Evolutionary conservation across 257 asterid genomes (phyloP), one percentile per base, ranked within the genome.

Genomic region (Rehmannia glutinosa): DNA sequence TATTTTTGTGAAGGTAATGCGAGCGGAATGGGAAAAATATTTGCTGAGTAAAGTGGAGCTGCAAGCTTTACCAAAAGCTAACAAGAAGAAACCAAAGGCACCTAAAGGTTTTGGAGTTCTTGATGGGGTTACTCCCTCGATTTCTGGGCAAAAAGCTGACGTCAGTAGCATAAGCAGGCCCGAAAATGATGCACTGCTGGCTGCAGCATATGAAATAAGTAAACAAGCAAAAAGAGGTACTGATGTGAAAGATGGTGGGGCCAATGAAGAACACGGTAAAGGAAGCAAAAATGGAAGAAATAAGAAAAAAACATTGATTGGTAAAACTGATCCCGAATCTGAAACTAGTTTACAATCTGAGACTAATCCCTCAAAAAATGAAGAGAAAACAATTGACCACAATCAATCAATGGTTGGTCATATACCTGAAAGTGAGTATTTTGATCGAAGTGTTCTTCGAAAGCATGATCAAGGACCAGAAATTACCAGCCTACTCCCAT

Each of bases 61-160:
- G 81, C 90, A 86, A 62, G 84, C 96, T 64, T 80, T 93, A 75
- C 97, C 97, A 73, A 93, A 93, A 74, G 67, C 21, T 62, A 77
- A 57, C 62, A 86, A 86, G 76, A 90, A 90, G 96, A 93, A 93
- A 72, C 75, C 84, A 24, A 90, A 90, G 78, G 81, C 81, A 64
- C 80, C 88, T 51, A 93, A 90, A 80, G 99, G 99, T 63, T 82
- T 90, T 69, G 99, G 99, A 64, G 78, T 93, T 71, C 96, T 90
- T 51, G 83, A 88, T 73, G 99, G 99, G 64, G 83, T 80, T 35
- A 66, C 75, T 67, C 89, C 91, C 19, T 52, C 88, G 17, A 71
- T 66, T 72, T 83, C 95, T 75, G 96, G 87, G 59, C 84, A 81
- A 77, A 90, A 84, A 73, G 74, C 89, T 43, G 99, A 93, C 74